These are phyloP conservation scores for Debaryomycetaceae sp. DNA, from an alignment of 1,139 yeast genomes.

Conservation along the genomic window DNA sequence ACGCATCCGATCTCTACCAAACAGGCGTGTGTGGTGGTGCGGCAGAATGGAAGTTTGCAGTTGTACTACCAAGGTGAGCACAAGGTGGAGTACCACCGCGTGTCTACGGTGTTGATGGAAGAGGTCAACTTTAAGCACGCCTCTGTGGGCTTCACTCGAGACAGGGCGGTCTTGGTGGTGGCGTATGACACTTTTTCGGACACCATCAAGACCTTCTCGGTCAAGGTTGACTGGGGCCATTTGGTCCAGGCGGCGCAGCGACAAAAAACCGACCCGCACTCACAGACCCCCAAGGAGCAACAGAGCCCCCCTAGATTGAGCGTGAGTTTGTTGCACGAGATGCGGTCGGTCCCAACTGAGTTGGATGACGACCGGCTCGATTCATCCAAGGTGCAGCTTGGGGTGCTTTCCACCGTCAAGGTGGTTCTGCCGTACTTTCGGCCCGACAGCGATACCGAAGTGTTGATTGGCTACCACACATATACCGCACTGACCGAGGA, in stretches of 20 bases:
- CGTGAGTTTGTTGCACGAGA: slow-evolving; percentile 22
- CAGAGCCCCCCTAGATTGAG: slow-evolving; percentile 24
- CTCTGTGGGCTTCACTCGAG: slow-evolving; percentile 55
- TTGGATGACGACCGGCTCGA: slow-evolving; percentile 12
- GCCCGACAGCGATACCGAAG: slow-evolving; percentile 30
- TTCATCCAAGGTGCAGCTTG: slow-evolving; percentile 12
- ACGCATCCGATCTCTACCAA: slow-evolving; percentile 66
- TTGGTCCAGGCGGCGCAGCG: slow-evolving; percentile 44
- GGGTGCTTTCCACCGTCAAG: slow-evolving; percentile 26
- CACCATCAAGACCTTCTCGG: slow-evolving; percentile 42
- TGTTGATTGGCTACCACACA: slow-evolving; percentile 31
- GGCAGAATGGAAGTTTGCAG: slow-evolving; percentile 59
- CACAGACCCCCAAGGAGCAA: slow-evolving; percentile 43
- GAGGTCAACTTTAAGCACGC: slow-evolving; percentile 38
- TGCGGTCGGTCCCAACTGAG: slow-evolving; percentile 22
- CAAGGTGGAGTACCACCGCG: slow-evolving; percentile 51
- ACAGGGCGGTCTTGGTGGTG: slow-evolving; percentile 45
- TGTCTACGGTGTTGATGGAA: slow-evolving; percentile 17
- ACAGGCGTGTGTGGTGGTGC: slow-evolving; percentile 66
- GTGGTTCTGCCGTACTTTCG: slow-evolving; percentile 41
- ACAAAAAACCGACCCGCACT: slow-evolving; percentile 48
- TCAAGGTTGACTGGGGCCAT: slow-evolving; percentile 61
- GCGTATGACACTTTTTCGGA: slow-evolving; percentile 40
- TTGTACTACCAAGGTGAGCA: slow-evolving; percentile 62
- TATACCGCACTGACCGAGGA: slow-evolving; percentile 18